Conservation (phyloP, 2,329 filamentous ascomycete genomes). For the Cadophora gregata region DNA sequence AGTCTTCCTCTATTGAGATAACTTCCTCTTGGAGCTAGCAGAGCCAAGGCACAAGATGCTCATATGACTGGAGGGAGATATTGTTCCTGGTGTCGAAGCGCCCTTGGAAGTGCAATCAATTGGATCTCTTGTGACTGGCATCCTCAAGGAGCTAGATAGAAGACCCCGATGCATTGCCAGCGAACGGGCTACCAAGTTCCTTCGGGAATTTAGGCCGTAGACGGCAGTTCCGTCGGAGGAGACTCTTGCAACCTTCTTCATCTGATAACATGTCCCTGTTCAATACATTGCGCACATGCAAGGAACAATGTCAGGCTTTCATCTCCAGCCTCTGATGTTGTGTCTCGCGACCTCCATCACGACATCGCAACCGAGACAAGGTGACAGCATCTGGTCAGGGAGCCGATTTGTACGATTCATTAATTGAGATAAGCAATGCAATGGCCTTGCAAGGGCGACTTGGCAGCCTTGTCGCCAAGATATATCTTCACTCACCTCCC, state of each 20-base stretch:
- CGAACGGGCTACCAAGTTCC: background rate
- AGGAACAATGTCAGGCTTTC: background rate
- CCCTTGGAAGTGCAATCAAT: slow-evolving; percentile 10
- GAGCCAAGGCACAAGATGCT: slow-evolving; percentile 7
- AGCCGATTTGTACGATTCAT: slow-evolving; percentile 3
- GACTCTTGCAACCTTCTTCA: background rate
- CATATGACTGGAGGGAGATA: background rate
- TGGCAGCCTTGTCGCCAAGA: slow-evolving; percentile 8
- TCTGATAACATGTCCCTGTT: background rate
- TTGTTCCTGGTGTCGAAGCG: slow-evolving; percentile 1
- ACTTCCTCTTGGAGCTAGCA: slow-evolving; percentile 15
- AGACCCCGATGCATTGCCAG: background rate
- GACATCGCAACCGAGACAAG: background rate
- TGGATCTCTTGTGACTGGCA: background rate
- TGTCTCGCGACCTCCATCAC: background rate
- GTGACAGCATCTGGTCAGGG: slow-evolving; percentile 5
- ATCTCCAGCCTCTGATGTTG: background rate
- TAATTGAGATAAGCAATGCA: slow-evolving; percentile 9
- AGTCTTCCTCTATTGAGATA: slow-evolving; percentile 4
- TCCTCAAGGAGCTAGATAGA: background rate
- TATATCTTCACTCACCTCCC: slow-evolving; percentile 11
- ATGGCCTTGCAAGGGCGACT: background rate
- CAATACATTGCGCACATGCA: slow-evolving; percentile 1
- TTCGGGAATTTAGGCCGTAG: slow-evolving; percentile 5
- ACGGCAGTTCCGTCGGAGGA: background rate